These are phyloP conservation scores for Hanseniaspora guilliermondii DNA, from an alignment of 805 yeast genomes.

Conservation along the genomic window DNA sequence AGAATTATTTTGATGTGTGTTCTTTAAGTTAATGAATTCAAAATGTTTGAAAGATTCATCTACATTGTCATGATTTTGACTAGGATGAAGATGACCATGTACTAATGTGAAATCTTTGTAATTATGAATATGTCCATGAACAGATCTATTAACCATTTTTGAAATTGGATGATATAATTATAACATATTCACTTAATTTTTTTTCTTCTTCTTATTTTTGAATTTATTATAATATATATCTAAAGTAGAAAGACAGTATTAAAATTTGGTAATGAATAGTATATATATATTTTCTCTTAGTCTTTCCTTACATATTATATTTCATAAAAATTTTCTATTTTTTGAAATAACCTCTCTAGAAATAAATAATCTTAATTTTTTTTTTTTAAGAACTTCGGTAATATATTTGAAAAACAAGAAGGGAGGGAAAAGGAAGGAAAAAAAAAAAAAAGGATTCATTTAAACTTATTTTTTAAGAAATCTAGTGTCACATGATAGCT, in stretches of 20 bases:
- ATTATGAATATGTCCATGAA: conserved; percentile 57
- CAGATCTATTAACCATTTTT: conserved; percentile 18
- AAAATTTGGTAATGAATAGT: no score
- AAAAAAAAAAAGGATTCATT: no score
- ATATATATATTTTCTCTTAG: no score
- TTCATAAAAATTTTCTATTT: no score
- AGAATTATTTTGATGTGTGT: not conserved
- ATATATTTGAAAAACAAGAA: not conserved
- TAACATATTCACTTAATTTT: not conserved
- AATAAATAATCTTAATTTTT: not conserved
- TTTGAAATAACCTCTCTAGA: no score
- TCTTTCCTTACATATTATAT: no score
- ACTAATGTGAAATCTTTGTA: conserved; percentile 50
- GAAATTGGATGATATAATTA: not conserved
- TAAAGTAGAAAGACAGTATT: no score
- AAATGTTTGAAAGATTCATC: conserved; percentile 31
- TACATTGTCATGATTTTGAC: conserved; percentile 8
- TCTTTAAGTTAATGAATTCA: conserved; percentile 29
- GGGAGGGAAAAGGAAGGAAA: no score
- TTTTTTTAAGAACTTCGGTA: not conserved
- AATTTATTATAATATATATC: no score
- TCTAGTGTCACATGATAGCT: no score
- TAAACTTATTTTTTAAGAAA: no score
- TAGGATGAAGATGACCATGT: conserved; percentile 53
- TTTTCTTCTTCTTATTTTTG: no score